Evolutionary conservation across 192 early-diverging fungal genomes (phyloP), one percentile per base, ranked within the genome.

Genomic region (Coemansia sp.): DNA sequence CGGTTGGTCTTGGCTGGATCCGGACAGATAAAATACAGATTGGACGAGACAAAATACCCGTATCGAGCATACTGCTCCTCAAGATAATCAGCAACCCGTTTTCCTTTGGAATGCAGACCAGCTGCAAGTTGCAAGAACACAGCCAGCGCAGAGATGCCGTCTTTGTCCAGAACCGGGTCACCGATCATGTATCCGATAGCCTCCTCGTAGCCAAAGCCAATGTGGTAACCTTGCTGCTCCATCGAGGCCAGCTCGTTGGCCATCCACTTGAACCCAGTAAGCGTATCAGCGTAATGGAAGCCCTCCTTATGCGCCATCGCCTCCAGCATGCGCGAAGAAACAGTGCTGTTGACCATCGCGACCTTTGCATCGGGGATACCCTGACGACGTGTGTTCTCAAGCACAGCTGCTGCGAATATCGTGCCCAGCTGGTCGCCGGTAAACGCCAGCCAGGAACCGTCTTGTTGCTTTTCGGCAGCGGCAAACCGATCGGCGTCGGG

Each of bases 221-320:
- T 89, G 61, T 87, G 63, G 48, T 86, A 85, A 16, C 91, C 91
- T 63, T 87, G 67, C 16, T 61, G 22, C 63, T 86, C 83, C 68
- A 96, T 64, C 10, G 86, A 82, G 32, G 90, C 85, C 31, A 90
- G 90, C 34, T 85, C 80, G 76, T 96, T 97, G 20, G 93, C 91
- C 60, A 97, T 87, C 92, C 93, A 97, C 75, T 97, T 97, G 86
- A 97, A 96, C 30, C 96, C 95, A 10, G 95, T 97, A 50, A 96
- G 83, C 2, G 95, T 95, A 69, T 96, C 95, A 48, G 90, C 89
- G 73, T 94, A 97, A 38, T 81, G 78, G 64, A 95, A 86, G 8
- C 93, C 92, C 64, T 95, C 90, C 6, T 71, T 72, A 18, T 81
- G 74, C 0, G 91, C 91, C 77, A 97, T 85, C 33, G 76, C 84